A percentile compares a stretch with the other conserved stretches of the same genome.
phyloP scores from a whole-genome alignment of 805 yeast species.

The Lachancea quebecensis region DNA sequence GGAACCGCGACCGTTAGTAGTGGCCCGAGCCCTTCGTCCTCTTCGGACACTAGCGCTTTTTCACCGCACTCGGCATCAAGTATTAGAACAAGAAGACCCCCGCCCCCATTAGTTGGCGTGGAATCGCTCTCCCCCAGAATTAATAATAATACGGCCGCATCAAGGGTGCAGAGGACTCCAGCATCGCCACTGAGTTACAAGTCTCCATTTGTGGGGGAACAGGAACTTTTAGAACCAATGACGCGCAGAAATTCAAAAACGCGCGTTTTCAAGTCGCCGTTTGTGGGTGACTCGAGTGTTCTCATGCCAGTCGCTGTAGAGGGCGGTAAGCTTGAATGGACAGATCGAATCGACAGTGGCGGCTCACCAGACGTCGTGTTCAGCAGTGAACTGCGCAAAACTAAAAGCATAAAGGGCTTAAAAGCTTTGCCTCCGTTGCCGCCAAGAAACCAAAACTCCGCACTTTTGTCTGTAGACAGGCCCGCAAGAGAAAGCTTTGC shows the following conservation, averaged over 20 bases:
- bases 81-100: conserved; percentile 6
- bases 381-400: background rate
- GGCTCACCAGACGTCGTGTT: background rate
- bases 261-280: conserved; percentile 11
- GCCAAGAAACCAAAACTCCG: background rate
- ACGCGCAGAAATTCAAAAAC: background rate
- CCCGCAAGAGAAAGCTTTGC: too few species aligned
- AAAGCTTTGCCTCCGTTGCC: conserved; percentile 12
- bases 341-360: background rate
- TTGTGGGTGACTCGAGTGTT: conserved; percentile 14
- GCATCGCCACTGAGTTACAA: conserved; percentile 2
- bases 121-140: background rate
- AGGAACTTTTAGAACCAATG: background rate
- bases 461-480: background rate
- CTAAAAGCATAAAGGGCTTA: conserved; percentile 2
- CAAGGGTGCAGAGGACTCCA: background rate
- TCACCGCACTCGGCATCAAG: conserved; percentile 18
- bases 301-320: background rate
- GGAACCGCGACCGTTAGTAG: conserved; percentile 3
- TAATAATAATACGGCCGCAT: background rate
- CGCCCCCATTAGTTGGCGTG: conserved; percentile 2
- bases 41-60: conserved; percentile 15
- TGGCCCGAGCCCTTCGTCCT: conserved; percentile 1
- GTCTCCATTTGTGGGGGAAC: conserved; percentile 17
- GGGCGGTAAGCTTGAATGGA: conserved; percentile 1